These are phyloP conservation scores for Patellifolia procumbens DNA, from an alignment of 179 eudicot species.

Conservation along the genomic window DNA sequence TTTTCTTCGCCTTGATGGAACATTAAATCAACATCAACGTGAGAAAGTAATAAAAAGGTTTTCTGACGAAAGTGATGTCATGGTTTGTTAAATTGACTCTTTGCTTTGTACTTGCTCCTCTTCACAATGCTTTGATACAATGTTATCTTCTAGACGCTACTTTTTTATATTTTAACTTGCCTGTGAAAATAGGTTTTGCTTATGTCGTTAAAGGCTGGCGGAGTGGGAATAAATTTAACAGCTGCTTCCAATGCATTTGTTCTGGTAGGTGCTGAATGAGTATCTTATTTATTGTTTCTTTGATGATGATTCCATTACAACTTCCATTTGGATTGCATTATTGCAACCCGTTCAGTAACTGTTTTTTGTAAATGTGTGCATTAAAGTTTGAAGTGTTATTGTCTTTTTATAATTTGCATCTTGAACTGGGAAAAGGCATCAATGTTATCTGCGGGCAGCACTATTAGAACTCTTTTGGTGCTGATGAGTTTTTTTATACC, in stretches of 20 bases:
- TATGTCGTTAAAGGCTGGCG: slow-evolving; percentile 99
- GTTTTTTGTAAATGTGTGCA: no score
- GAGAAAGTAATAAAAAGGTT: slow-evolving; percentile 88
- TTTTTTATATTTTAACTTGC: slow-evolving; percentile 6
- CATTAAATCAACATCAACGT: slow-evolving; percentile 85
- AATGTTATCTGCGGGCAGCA: no score
- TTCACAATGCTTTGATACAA: not conserved
- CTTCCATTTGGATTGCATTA: no score
- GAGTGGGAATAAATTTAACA: slow-evolving; percentile 94
- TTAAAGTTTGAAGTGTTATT: no score
- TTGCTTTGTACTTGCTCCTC: slow-evolving; percentile 1
- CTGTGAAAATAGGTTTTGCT: slow-evolving; percentile 61
- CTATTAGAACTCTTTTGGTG: no score
- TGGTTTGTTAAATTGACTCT: slow-evolving; percentile 47
- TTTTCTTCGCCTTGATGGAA: slow-evolving; percentile 96
- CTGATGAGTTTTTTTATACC: no score
- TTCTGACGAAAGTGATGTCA: slow-evolving; percentile 73
- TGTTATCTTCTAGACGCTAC: not conserved
- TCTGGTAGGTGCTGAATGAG: slow-evolving; percentile 49
- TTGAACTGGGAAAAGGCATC: no score
- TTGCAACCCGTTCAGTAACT: no score
- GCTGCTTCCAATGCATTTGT: slow-evolving; percentile 99
- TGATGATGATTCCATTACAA: not conserved
- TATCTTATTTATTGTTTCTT: not conserved
- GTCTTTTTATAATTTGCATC: no score